Evolutionary conservation across 257 asterid genomes (phyloP), one percentile per base, ranked within the genome.

Genomic region (Ophiorrhiza pumila): DNA sequence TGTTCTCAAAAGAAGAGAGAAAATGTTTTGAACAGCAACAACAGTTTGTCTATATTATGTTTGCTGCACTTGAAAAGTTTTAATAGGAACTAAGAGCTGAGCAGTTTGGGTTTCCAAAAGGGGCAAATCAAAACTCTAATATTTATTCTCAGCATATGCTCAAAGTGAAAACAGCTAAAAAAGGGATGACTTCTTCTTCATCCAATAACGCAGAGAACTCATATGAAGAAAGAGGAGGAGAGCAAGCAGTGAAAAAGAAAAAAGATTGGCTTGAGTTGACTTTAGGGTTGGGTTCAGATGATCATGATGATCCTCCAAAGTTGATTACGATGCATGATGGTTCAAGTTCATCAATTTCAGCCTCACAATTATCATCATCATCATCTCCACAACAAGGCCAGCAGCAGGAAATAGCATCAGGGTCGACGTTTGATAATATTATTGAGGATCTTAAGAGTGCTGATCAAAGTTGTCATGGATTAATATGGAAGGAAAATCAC

Each of bases 401-500:
- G 58, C 53, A n/a, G n/a, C n/a, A n/a, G n/a, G n/a, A 52, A 74
- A 29, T 41, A 39, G 78, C 49, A 63, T 18, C 56, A 56, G 49
- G 78, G 47, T 65, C 52, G 32, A 14, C 3, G 12, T 35, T 71
- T 58, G 73, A 73, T 4, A 29, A 18, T 37, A 58, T 15, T n/a
- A 25, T 5, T 65, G 31, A 29, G 7, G 27, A 31, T 29, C 18
- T 35, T 39, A 1, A 49, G 31, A 22, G 41, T 32, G 71, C n/a
- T n/a, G n/a, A n/a, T n/a, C n/a, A 13, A 31, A 6, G 12, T 67
- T 29, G 20, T 25, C 15, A 35, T 39, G 69, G 29, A 23, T 20
- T n/a, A n/a, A n/a, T 41, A 45, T 72, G 63, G 32, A 34, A 39
- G 37, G 63, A 64, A 49, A 39, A 20, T 57, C 27, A 41, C 14